Evolutionary conservation across 345 rosid species (phyloP), one percentile per base, ranked within the genome.

Genomic region (Rhizophora mangle): DNA sequence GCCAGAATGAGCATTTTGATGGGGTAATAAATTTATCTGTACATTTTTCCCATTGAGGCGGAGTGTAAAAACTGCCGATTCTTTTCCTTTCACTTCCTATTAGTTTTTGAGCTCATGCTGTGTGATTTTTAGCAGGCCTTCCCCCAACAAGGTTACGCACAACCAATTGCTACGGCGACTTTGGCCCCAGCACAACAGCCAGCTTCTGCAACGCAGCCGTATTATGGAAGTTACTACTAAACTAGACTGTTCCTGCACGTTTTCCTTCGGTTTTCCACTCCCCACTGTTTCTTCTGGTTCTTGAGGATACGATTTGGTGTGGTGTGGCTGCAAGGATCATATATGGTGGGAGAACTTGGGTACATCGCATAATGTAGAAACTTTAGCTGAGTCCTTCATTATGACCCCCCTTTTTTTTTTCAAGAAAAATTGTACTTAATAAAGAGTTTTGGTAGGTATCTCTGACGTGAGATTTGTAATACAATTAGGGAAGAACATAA

Each of bases 111-210:
- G 61, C 64, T 82, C 47, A 72, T 76, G 20, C 57, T 68, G 16
- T 43, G 29, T 62, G 21, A 16, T 31, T 71, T 53, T 72, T 76
- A 70, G 81, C 75, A 71, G 71, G 69, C 81, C 30, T 79, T 78
- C 62, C 87, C 89, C 15, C 84, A 88, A 57, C 97, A 89, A 62
- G 82, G 82, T 62, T 86, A 87, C 7, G 93, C 76, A 0, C 90
- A 89, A 60, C 96, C 92, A 6, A 47, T 85, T 18, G 87, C 82
- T 21, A 81, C 79, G 1, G 74, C 86, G 11, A 63, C 82, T 2
- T 57, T 82, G 74, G 74, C 85, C 8, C 86, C 90, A 3, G 75
- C 79, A 0, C 94, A 84, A 75, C 90, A 82, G 72, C 79, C 88
- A 2, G 82, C 86, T 8, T 8, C 89, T 27, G 88, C 64, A 21